Evolutionary conservation across 768 basidiomycete genomes (phyloP).

Genomic region (Xerocomus potaroensis): DNA sequence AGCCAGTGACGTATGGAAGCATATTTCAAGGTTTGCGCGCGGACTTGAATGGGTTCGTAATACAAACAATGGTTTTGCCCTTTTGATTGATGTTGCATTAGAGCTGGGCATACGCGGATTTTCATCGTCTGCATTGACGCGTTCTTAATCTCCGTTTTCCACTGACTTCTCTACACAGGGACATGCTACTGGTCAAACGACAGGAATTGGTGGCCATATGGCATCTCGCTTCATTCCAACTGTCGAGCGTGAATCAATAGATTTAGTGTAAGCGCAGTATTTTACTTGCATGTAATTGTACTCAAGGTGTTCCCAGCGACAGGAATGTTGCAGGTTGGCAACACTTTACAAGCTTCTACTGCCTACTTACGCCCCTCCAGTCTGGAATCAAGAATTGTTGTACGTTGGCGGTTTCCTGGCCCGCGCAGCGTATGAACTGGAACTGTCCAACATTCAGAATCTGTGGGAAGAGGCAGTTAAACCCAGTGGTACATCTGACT

Average conservation of each 20-base stretch:
- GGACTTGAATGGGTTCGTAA: constrained; percentile 71
- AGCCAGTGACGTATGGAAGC: constrained; percentile 60
- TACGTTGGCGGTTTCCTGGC: constrained; percentile 79
- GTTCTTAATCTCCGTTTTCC: neutral
- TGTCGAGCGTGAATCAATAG: constrained; percentile 92
- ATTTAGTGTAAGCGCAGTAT: constrained; percentile 61
- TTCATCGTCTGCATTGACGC: constrained; percentile 63
- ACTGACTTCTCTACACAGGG: constrained; percentile 45
- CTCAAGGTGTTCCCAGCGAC: constrained; percentile 48
- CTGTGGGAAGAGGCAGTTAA: constrained; percentile 53
- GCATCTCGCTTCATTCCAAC: constrained; percentile 90
- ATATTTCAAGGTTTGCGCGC: constrained; percentile 86
- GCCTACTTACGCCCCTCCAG: constrained; percentile 30
- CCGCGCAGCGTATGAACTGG: constrained; percentile 80
- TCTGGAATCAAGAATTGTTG: constrained; percentile 90
- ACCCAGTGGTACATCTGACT: constrained; percentile 25
- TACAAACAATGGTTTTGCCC: neutral
- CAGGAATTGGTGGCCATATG: constrained; percentile 68
- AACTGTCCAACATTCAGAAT: constrained; percentile 57
- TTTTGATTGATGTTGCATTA: constrained; percentile 25
- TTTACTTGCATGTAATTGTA: neutral
- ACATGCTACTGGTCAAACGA: constrained; percentile 89
- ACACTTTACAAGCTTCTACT: neutral
- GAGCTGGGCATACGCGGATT: constrained; percentile 66
- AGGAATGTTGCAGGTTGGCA: constrained; percentile 68